A percentile compares a stretch with the other conserved stretches of the same genome.
phyloP scores from a whole-genome alignment of 345 rosid genomes.

The Cardamine chenopodiifolia region DNA sequence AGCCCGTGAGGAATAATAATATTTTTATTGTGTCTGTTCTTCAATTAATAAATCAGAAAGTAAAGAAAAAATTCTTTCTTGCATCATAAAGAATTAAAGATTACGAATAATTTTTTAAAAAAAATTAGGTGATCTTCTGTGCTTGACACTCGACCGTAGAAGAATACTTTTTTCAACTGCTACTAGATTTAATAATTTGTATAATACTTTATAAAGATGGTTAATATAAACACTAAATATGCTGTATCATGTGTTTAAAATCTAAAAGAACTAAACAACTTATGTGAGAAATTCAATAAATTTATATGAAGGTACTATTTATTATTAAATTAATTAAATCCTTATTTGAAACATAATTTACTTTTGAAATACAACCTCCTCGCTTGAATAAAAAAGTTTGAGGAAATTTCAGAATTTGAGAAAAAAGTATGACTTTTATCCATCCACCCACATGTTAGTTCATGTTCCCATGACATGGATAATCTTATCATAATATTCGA shows the following conservation, averaged over 20 bases:
- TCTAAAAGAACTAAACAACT: neutral
- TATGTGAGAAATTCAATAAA: neutral
- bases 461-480: constrained; percentile 32
- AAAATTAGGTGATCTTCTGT: neutral
- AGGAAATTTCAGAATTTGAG: constrained; percentile 12
- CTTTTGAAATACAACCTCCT: neutral
- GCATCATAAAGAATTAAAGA: neutral
- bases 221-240: neutral
- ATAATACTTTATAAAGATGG: neutral
- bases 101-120: neutral
- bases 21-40: neutral
- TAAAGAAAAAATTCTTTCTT: neutral
- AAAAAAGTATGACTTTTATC: constrained; percentile 21
- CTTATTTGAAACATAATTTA: neutral
- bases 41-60: neutral
- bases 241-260: neutral
- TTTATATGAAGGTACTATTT: neutral
- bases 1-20: constrained; percentile 18
- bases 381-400: constrained; percentile 12
- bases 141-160: constrained; percentile 10
- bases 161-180: neutral
- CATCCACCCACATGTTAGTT: constrained; percentile 29
- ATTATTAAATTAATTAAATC: neutral
- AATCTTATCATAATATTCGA: constrained; percentile 1
- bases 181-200: neutral